Base-by-base conservation (phyloP, 331 rosid genomes). In the Rosa hybrid region DNA sequence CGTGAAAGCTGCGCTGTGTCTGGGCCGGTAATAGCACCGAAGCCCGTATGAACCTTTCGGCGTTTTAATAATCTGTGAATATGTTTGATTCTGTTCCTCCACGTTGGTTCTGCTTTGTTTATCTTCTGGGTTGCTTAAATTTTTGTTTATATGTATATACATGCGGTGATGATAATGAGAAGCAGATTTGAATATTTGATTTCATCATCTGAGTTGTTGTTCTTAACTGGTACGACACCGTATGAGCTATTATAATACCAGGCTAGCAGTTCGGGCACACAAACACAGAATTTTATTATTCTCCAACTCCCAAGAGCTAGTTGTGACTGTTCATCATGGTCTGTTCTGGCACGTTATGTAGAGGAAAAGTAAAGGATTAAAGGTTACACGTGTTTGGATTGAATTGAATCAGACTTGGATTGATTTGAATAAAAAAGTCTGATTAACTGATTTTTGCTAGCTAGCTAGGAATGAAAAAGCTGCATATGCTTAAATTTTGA, bases 1-100 rank as follows among this genome's bases (percentile, higher is more conserved):
- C 74, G 89, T 90, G 51, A 77, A 90, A 70, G 93, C 99, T 17
- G 98, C 97, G 10, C 98, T 95, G n/a, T 86, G 88, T 67, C 78
- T 92, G 48, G 92, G 91, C 57, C 82, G 80, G 81, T 85, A 70
- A 70, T 17, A 4, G 60, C 7, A 13, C 23, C 21, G 44, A 44
- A 73, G 45, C 73, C 34, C 34, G 64, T 68, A 12, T 14, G 83
- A 34, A 27, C 68, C 30, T 18, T 8, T 56, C 56, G 6, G 56
- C 8, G 7, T 51, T 51, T 54, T 54, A 20, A 56, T 21, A 10
- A 11, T 64, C 27, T 64, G 44, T 64, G 70, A 34, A 64, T 64
- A 64, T 64, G 70, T 64, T 30, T 64, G 45, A 64, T 63, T 4
- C 42, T 63, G 69, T 27, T 27, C 68, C n/a, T 25, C 69, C 42